A percentile compares a stretch with the other conserved stretches of the same genome.
phyloP scores from a whole-genome alignment of 805 yeast genomes.

The Saccharomycopsis vini region DNA sequence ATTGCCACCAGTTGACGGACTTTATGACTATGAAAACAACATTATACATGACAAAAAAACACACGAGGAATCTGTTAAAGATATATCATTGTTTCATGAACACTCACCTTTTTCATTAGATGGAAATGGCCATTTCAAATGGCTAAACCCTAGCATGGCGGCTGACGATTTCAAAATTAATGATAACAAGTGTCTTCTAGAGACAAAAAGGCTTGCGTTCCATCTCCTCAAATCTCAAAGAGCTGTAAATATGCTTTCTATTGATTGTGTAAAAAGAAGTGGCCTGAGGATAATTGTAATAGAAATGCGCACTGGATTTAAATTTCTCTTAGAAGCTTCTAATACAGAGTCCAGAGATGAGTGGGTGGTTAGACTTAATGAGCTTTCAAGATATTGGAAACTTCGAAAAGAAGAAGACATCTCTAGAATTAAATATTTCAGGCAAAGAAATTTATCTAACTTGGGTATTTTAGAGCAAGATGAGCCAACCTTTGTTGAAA shows the following conservation, averaged over 20 bases:
- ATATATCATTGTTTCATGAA: background rate
- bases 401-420: slow-evolving; percentile 34
- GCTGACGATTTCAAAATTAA: slow-evolving; percentile 30
- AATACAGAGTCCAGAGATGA: slow-evolving; percentile 39
- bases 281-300: slow-evolving; percentile 46
- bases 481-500: slow-evolving; percentile 45
- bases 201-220: slow-evolving; percentile 52
- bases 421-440: slow-evolving; percentile 28
- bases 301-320: slow-evolving; percentile 32
- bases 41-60: no score
- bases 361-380: slow-evolving; percentile 53
- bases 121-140: slow-evolving; percentile 42
- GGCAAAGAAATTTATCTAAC: slow-evolving; percentile 36
- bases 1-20: no score
- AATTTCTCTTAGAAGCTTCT: slow-evolving; percentile 49
- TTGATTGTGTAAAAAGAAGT: slow-evolving; percentile 32
- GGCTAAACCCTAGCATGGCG: slow-evolving; percentile 50
- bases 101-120: slow-evolving; percentile 44
- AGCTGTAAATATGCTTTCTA: slow-evolving; percentile 48
- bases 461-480: slow-evolving; percentile 45
- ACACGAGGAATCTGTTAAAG: no score
- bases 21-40: no score
- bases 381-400: slow-evolving; percentile 52
- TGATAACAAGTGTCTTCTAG: slow-evolving; percentile 56
- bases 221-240: slow-evolving; percentile 51